These are phyloP conservation scores for Erysimum cheiri DNA, from an alignment of 441 rosid species.

Conservation along the genomic window DNA sequence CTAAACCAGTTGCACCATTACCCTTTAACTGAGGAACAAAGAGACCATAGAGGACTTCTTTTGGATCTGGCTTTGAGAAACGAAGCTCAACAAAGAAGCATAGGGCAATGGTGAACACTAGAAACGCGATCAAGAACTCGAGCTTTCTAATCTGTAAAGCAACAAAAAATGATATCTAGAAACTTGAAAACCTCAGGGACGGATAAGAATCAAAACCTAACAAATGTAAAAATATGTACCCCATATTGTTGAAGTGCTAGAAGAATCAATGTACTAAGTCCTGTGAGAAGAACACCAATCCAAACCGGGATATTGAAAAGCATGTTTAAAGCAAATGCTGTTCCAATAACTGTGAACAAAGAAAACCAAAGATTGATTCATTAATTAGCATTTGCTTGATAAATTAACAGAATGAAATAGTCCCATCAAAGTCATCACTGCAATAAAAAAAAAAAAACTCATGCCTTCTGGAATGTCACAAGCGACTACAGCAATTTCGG, in stretches of 20 bases:
- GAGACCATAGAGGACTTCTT: slow-evolving; percentile 80
- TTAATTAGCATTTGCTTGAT: slow-evolving; percentile 29
- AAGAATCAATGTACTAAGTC: slow-evolving; percentile 84
- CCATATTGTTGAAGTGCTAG: slow-evolving; percentile 90
- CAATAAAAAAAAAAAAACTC: slow-evolving; percentile 2
- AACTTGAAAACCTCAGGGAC: slow-evolving; percentile 21
- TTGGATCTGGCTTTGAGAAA: slow-evolving; percentile 76
- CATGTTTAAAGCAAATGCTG: slow-evolving; percentile 96
- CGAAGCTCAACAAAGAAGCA: slow-evolving; percentile 84
- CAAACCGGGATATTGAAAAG: slow-evolving; percentile 85
- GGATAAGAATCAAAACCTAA: neutral
- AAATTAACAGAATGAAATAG: neutral
- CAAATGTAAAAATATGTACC: slow-evolving; percentile 50
- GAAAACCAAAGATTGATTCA: slow-evolving; percentile 24
- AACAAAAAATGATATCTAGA: neutral
- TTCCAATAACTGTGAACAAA: slow-evolving; percentile 75
- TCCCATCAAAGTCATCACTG: slow-evolving; percentile 7
- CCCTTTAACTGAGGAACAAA: slow-evolving; percentile 94
- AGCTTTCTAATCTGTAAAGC: slow-evolving; percentile 79
- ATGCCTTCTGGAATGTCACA: slow-evolving; percentile 97
- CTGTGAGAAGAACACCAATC: slow-evolving; percentile 93
- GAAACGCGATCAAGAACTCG: slow-evolving; percentile 80
- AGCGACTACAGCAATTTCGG: slow-evolving; percentile 89
- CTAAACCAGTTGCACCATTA: slow-evolving; percentile 90
- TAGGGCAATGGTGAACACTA: slow-evolving; percentile 76